Conservation (phyloP, 2,329 filamentous ascomycete genomes). For the Laburnicola sp. region DNA sequence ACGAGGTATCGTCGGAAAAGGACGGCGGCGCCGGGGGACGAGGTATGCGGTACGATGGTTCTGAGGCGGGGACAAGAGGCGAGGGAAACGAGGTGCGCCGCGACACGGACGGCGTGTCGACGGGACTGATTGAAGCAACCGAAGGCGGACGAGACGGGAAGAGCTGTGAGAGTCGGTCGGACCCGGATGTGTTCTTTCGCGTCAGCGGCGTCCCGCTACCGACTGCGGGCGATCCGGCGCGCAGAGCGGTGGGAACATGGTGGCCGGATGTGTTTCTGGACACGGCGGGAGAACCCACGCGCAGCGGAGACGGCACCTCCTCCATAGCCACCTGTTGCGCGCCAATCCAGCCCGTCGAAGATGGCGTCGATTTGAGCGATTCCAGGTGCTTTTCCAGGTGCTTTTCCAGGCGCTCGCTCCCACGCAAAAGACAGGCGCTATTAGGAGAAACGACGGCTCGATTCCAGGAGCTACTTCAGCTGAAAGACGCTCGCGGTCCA, state of each 20-base stretch:
- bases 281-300: constrained; percentile 31
- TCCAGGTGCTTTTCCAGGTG: too few species aligned
- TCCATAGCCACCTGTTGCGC: constrained; percentile 24
- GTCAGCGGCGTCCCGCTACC: constrained; percentile 19
- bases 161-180: constrained; percentile 42
- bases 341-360: background rate
- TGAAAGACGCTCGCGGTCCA: background rate
- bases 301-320: constrained; percentile 34
- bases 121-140: constrained; percentile 27
- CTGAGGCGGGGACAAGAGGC: constrained; percentile 30
- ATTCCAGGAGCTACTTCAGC: background rate
- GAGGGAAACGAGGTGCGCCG: constrained; percentile 37
- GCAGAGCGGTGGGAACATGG: constrained; percentile 34
- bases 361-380: too few species aligned
- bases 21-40: constrained; percentile 37
- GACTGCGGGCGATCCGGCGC: constrained; percentile 34
- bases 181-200: constrained; percentile 37
- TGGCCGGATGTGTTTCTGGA: constrained; percentile 24
- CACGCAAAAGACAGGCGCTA: background rate
- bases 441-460: background rate
- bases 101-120: constrained; percentile 20
- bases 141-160: constrained; percentile 41
- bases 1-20: constrained; percentile 36
- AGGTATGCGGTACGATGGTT: constrained; percentile 35
- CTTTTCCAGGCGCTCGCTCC: too few species aligned